Evolutionary conservation across 108 stramenopile genomes (phyloP).

Genomic region (Conticribra guillardii): DNA sequence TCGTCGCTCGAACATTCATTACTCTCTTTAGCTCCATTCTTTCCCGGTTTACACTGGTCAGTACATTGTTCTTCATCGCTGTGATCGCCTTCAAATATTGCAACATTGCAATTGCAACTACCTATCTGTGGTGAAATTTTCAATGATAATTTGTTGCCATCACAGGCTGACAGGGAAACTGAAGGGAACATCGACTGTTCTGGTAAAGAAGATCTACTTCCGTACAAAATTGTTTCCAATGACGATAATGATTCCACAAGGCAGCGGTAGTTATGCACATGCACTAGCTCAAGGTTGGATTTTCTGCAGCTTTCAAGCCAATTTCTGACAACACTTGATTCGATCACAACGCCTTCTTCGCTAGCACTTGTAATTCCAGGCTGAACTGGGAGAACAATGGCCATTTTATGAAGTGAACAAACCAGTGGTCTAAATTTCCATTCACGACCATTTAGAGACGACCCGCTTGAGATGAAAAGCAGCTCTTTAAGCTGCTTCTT

Average conservation of each 20-base stretch:
- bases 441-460: not conserved
- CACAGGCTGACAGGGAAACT: no score
- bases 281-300: constrained; percentile 31
- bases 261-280: constrained; percentile 5
- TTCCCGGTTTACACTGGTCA: not conserved
- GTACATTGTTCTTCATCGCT: not conserved
- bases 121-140: no score
- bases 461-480: constrained; percentile 1
- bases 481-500: constrained; percentile 21
- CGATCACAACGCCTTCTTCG: constrained; percentile 5
- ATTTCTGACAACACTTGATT: constrained; percentile 2
- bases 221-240: constrained; percentile 28
- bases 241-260: constrained; percentile 24
- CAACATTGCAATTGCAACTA: no score
- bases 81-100: not conserved
- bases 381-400: no score
- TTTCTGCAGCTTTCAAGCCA: constrained; percentile 17
- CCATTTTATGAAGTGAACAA: constrained; percentile 24
- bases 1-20: not conserved
- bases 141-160: no score
- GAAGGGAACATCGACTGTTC: no score
- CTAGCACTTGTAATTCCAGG: no score
- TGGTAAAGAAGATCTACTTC: not conserved
- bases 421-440: constrained; percentile 24
- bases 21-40: not conserved